phyloP scores from a whole-genome alignment of 768 basidiomycete genomes.

The Rhodotorula toruloides region DNA sequence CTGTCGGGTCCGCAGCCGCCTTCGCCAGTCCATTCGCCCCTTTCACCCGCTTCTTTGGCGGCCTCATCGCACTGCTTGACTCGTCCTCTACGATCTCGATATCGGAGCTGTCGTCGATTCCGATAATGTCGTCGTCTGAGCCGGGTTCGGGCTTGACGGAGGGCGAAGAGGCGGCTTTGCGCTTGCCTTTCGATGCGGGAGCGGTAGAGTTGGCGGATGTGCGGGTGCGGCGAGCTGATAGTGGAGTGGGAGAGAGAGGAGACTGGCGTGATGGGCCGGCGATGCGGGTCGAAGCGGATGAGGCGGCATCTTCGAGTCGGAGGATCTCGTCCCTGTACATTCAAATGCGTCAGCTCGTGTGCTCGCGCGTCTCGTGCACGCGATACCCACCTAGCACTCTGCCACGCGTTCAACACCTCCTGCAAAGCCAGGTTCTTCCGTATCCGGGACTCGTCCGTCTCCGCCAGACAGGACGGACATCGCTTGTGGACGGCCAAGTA shows the following conservation, averaged over 20 bases:
- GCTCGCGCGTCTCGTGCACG: too few species aligned
- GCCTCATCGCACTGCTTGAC: background rate
- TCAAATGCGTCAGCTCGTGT: background rate
- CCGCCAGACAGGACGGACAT: conserved; percentile 8
- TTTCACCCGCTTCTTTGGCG: background rate
- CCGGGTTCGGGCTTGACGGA: background rate
- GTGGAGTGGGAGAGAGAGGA: background rate
- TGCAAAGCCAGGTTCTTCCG: conserved; percentile 10
- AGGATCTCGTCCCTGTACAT: conserved; percentile 10
- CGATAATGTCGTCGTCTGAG: background rate
- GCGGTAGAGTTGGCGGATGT: background rate
- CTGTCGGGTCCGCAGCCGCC: background rate
- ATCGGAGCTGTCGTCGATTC: background rate
- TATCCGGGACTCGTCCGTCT: conserved; percentile 18
- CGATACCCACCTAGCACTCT: conserved; percentile 33
- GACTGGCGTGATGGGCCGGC: background rate
- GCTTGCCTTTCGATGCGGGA: background rate
- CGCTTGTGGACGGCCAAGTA: conserved; percentile 1
- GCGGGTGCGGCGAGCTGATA: background rate
- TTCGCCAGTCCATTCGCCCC: background rate
- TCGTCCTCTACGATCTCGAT: conserved; percentile 9
- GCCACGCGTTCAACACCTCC: conserved; percentile 43
- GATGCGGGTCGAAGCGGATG: background rate
- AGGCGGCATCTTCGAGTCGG: conserved; percentile 8
- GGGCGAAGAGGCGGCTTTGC: conserved; percentile 3